Conservation (phyloP, 495 filamentous ascomycete genomes). For the Penicillium psychrofluorescens region DNA sequence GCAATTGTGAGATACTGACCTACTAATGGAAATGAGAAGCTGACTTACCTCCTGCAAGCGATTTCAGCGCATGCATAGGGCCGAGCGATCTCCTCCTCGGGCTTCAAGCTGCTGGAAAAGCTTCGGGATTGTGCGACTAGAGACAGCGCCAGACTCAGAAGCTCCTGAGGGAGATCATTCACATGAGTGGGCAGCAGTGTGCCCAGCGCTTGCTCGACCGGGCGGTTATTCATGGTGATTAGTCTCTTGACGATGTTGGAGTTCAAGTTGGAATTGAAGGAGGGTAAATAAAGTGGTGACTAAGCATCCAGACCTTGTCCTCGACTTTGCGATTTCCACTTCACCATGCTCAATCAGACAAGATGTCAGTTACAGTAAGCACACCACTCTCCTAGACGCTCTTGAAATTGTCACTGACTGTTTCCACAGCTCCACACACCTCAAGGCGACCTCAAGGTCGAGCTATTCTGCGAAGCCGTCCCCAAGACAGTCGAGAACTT, state of each 20-base stretch:
- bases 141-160: constrained; percentile 68
- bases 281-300: background rate
- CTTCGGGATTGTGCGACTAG: constrained; percentile 82
- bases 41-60: constrained; percentile 69
- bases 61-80: constrained; percentile 87
- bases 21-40: background rate
- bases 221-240: constrained; percentile 45
- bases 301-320: too few species aligned
- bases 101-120: constrained; percentile 69
- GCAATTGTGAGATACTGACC: background rate
- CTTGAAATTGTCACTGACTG: too few species aligned
- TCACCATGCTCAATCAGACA: background rate
- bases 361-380: constrained; percentile 31
- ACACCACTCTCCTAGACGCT: background rate
- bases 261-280: background rate
- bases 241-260: background rate
- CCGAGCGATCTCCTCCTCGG: constrained; percentile 82
- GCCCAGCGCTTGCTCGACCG: constrained; percentile 67
- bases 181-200: constrained; percentile 74
- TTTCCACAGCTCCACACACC: constrained; percentile 76
- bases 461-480: constrained; percentile 91
- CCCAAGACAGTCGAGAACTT: constrained; percentile 96
- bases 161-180: constrained; percentile 61
- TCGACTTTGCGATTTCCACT: too few species aligned
- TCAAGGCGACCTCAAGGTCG: constrained; percentile 86